Evolutionary conservation across 1,284 basidiomycete genomes (phyloP), one percentile per base, ranked within the genome.

Genomic region (Cryptococcus sp.): DNA sequence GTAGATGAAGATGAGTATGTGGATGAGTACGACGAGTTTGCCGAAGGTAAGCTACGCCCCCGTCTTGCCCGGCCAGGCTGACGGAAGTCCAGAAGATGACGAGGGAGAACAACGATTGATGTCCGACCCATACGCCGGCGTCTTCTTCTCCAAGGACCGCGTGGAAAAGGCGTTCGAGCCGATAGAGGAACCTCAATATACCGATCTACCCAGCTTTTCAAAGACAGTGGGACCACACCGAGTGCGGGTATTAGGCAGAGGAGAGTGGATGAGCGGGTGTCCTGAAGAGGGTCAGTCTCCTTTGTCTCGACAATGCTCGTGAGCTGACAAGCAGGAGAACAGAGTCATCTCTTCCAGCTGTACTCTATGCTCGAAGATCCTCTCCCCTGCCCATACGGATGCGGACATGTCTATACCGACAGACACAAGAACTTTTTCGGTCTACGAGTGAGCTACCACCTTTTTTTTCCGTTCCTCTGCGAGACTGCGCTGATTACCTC

Each of bases 261-360:
- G 86, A n/a, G 83, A 89, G 64, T 94, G 89, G 89, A 93, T 93
- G 90, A 89, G 87, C 67, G 90, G 90, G 9, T 93, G 90, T 69
- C 88, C 90, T 0, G 90, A 93, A 69, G 88, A 87, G 51, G 59
- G 65, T 68, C 43, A 63, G 60, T 56, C 14, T 24, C 41, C 28
- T 22, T 18, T 10, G 18, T 18, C 1, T 31, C 14, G 9, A 31
- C 28, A 7, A 31, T 14, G 28, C 14, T 31, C 28, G 9, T 31
- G 7, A 16, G 11, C 12, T 16, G 21, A 39, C 38, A 38, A 44
- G 10, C 12, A 71, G 83, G 83, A 62, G 90, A 93, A 69, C 90
- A 94, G 66, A 82, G 82, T 51, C 87, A 86, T 69, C 75, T 94
- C 46, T 93, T 93, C 73, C 80, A 82, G 57, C 79, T 91, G 25